Evolutionary conservation across 2,329 filamentous ascomycete species (phyloP), one percentile per base, ranked within the genome.

Genomic region (Chaetomium strumarium): DNA sequence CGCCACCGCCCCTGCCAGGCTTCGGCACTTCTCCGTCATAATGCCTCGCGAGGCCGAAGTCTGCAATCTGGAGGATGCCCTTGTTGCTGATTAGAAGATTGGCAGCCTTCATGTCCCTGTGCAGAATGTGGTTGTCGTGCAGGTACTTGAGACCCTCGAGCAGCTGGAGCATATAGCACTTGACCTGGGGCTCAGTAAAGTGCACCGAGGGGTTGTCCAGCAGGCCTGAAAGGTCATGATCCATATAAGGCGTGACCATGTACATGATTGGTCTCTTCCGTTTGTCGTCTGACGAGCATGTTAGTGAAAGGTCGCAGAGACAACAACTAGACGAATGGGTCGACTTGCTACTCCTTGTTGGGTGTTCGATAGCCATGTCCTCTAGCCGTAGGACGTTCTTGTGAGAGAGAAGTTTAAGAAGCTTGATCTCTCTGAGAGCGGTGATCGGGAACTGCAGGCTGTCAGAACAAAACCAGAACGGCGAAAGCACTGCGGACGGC

Each of bases 241-340:
- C 91, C 90, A 97, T 96, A 70, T 99, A 99, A 7, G 92, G 93
- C 41, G 86, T 96, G 47, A 95, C 92, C 93, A 99, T 99, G 72
- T 97, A 97, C 77, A 99, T 90, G 62, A 91, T 91, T 3, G 86
- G 85, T 55, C 85, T 83, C 69, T 88, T 90, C 61, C 85, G 81
- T 69, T 89, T 88, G 67, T 92, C 87, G 62, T 81, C 83, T 85
- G 63, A 46, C 56, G 17, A 41, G 41, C 20, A 41, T 9, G 58
- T 66, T 60, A 61, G 59, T 46, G 19, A 19, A 16, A 2, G 14
- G 19, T 17, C 29, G 31, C 20, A 29, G 31, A 24, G 29, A 10
- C 13, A 34, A 10, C 13, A 19, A 12, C 9, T 24, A 11, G 12
- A 19, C 13, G 19, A 45, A 45, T 11, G 51, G 40, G 43, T 53